phyloP scores from a whole-genome alignment of 306 rosid species.

The Vicia faba region DNA sequence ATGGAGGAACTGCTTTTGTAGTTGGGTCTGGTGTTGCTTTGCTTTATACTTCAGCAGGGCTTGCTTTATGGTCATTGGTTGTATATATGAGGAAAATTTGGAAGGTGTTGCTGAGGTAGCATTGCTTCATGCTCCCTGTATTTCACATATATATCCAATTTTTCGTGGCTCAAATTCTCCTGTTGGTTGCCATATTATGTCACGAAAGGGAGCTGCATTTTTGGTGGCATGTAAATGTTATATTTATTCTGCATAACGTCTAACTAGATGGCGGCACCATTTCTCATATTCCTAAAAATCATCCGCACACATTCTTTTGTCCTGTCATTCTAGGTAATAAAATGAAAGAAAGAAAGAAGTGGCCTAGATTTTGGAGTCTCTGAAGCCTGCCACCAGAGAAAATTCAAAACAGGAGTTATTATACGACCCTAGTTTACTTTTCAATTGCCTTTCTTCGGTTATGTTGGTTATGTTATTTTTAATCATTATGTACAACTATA shows the following conservation, averaged over 20 bases:
- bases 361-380: conserved; percentile 10
- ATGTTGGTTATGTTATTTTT: background rate
- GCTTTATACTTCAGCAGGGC: conserved; percentile 96
- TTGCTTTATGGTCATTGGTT: conserved; percentile 87
- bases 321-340: background rate
- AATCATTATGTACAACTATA: background rate
- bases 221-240: conserved; percentile 36
- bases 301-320: conserved; percentile 21
- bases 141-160: conserved; percentile 31
- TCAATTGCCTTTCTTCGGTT: background rate
- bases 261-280: conserved; percentile 1
- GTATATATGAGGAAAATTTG: conserved; percentile 88
- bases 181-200: conserved; percentile 1
- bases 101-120: conserved; percentile 74
- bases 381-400: background rate
- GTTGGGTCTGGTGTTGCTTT: conserved; percentile 74
- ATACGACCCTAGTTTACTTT: conserved; percentile 13
- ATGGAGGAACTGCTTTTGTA: conserved; percentile 68
- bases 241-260: conserved; percentile 9
- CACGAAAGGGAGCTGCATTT: conserved; percentile 33
- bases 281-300: conserved; percentile 30
- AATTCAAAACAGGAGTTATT: background rate
- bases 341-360: conserved; percentile 20
- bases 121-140: conserved; percentile 32
- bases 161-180: conserved; percentile 14